Percentiles rank a stretch among this genome's conserved stretches.
phyloP scores from a whole-genome alignment of 1,139 yeast genomes.

The Petasospora fabianii region DNA sequence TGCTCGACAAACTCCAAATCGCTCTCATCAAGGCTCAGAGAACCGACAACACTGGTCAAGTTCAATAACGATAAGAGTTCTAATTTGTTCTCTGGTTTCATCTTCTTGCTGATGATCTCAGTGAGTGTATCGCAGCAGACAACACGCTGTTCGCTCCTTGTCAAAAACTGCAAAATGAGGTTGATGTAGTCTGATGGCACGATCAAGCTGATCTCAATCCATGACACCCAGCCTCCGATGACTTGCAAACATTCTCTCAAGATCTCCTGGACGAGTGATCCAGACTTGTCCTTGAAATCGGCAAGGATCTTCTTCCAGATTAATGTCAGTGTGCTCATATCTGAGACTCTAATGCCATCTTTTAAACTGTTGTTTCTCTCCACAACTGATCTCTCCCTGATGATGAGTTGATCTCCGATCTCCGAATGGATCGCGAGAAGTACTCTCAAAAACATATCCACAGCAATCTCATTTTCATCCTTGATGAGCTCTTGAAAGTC shows the following conservation, averaged over 20 bases:
- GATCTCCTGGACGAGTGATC: constrained; percentile 40
- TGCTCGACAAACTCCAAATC: constrained; percentile 75
- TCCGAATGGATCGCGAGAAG: constrained; percentile 78
- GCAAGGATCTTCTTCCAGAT: constrained; percentile 66
- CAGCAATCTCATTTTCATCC: constrained; percentile 44
- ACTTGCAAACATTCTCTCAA: constrained; percentile 58
- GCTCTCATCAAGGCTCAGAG: constrained; percentile 30
- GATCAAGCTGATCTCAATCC: constrained; percentile 89
- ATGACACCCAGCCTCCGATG: constrained; percentile 83
- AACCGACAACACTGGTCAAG: constrained; percentile 51
- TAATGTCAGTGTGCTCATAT: constrained; percentile 62
- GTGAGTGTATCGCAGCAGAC: constrained; percentile 70
- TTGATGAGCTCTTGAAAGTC: constrained; percentile 49
- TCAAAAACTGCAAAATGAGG: constrained; percentile 60
- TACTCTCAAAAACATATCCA: constrained; percentile 76
- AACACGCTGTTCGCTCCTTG: constrained; percentile 42
- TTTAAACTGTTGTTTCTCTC: constrained; percentile 71
- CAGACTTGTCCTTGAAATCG: constrained; percentile 25
- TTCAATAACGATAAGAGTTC: constrained; percentile 70
- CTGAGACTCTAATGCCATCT: constrained; percentile 75
- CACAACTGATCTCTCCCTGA: constrained; percentile 57
- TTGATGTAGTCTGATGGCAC: constrained; percentile 63
- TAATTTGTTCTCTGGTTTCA: constrained; percentile 84
- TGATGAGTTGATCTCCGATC: constrained; percentile 86
- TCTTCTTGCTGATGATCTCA: constrained; percentile 85